Evolutionary conservation across 371 early-diverging fungal genomes (phyloP), one percentile per base, ranked within the genome.

Genomic region (Coemansia sp.): DNA sequence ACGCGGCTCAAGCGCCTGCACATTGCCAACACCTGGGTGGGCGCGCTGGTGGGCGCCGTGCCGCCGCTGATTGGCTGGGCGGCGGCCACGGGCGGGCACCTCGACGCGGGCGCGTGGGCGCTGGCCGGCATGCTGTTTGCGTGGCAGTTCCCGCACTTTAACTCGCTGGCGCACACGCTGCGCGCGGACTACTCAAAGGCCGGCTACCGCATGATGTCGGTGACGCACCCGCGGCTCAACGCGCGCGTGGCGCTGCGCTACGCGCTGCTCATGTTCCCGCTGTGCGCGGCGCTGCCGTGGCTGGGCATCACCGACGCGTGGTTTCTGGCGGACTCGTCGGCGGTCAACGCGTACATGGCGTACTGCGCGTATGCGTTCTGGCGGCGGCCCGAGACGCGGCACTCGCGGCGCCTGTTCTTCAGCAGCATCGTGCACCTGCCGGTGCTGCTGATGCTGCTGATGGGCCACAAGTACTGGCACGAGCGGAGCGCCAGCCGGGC

Each of bases 121-220:
- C 72, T 98, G 40, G 96, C 86, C 34, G 86, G 80, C 1, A 66
- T 94, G 0, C 78, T 98, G 44, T 98, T 89, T 74, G 91, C 93
- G 0, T 98, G 99, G 98, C 98, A 98, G 78, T 98, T 98, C 77
- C 99, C 99, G 18, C 99, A 98, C 68, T 98, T 98, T 72, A 97
- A 97, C 78, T 82, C 97, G 2, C 75, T 98, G 34, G 84, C 90
- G 16, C 95, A 94, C 90, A 94, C 92, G 60, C 78, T 98, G 52
- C 81, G 97, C 9, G 87, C 88, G 1, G 97, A 98, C 71, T 98
- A 98, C 79, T 87, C 93, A 12, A 94, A 94, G 77, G 99, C 98
- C 1, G 99, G 98, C 1, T 98, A 96, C 78, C 85, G 89, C 6
- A 98, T 98, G 98, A 92, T 91, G 90, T 83, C 90, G 1, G 93